Conservation (phyloP, 2,329 filamentous ascomycete species). For the Colletotrichum tamarilloi region DNA sequence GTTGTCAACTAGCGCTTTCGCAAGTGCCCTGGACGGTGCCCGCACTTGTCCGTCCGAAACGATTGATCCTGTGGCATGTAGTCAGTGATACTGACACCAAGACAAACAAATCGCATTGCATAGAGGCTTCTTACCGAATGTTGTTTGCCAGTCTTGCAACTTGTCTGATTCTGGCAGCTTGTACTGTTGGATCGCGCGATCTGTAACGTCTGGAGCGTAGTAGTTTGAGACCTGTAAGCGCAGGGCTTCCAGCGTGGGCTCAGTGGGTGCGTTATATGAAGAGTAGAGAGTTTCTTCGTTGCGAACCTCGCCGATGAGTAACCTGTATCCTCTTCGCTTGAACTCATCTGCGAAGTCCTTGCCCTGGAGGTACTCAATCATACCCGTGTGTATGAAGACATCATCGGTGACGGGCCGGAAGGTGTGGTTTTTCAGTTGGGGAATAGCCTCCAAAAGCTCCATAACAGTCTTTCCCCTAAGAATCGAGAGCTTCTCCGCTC, state of each 20-base stretch:
- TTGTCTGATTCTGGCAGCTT: slow-evolving; percentile 43
- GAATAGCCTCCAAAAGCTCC: slow-evolving; percentile 48
- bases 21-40: slow-evolving; percentile 48
- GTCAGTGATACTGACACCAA: not conserved
- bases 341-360: slow-evolving; percentile 52
- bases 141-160: slow-evolving; percentile 47
- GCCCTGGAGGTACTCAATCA: slow-evolving; percentile 51
- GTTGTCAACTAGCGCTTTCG: slow-evolving; percentile 43
- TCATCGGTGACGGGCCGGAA: slow-evolving; percentile 57
- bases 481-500: slow-evolving; percentile 44
- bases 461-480: slow-evolving; percentile 47
- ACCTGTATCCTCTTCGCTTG: slow-evolving; percentile 43
- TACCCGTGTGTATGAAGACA: slow-evolving; percentile 50
- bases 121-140: slow-evolving; percentile 46
- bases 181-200: slow-evolving; percentile 49
- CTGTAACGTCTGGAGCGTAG: slow-evolving; percentile 51
- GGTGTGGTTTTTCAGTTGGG: slow-evolving; percentile 55
- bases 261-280: slow-evolving; percentile 49
- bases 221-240: slow-evolving; percentile 54
- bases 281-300: slow-evolving; percentile 58
- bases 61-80: slow-evolving; percentile 39
- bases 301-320: slow-evolving; percentile 55
- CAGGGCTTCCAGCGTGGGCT: slow-evolving; percentile 47
- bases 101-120: too few relatives aligned
- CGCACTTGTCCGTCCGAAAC: slow-evolving; percentile 53